These are phyloP conservation scores for Paramecium octaurelia DNA, from an alignment of 73 alveolate species.

Conservation along the genomic window DNA sequence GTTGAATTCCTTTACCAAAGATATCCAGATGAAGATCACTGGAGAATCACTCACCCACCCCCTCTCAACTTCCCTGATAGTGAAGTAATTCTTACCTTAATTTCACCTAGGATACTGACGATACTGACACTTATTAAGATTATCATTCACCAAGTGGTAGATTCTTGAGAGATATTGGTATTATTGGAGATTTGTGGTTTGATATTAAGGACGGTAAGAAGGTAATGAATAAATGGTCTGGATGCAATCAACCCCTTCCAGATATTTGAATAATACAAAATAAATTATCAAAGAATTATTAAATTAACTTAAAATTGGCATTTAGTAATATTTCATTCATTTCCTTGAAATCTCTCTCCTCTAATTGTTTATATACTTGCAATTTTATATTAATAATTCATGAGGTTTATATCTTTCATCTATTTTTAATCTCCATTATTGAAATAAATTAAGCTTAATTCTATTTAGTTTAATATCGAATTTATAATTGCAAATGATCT, in stretches of 20 bases:
- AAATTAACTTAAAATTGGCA: neutral
- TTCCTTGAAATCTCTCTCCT: neutral
- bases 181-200: slow-evolving; percentile 60
- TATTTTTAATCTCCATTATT: neutral
- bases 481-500: neutral
- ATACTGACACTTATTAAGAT: slow-evolving; percentile 59
- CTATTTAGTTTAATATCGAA: neutral
- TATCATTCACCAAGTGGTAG: slow-evolving; percentile 42
- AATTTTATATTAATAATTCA: too few species aligned
- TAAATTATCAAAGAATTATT: neutral
- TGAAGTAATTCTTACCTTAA: neutral
- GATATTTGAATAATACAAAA: slow-evolving; percentile 55
- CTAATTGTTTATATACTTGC: too few species aligned
- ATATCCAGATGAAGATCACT: slow-evolving; percentile 65
- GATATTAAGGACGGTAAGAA: slow-evolving; percentile 63
- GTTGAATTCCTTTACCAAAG: slow-evolving; percentile 57
- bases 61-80: slow-evolving; percentile 64
- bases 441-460: neutral
- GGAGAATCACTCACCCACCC: slow-evolving; percentile 67
- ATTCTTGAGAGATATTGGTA: slow-evolving; percentile 53
- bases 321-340: neutral
- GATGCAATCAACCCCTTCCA: slow-evolving; percentile 58
- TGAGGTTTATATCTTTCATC: neutral
- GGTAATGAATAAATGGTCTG: slow-evolving; percentile 62
- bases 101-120: slow-evolving; percentile 52